A percentile compares a stretch with the other conserved stretches of the same genome.
phyloP scores from a whole-genome alignment of 345 rosid genomes.

The Rhodamnia argentea region DNA sequence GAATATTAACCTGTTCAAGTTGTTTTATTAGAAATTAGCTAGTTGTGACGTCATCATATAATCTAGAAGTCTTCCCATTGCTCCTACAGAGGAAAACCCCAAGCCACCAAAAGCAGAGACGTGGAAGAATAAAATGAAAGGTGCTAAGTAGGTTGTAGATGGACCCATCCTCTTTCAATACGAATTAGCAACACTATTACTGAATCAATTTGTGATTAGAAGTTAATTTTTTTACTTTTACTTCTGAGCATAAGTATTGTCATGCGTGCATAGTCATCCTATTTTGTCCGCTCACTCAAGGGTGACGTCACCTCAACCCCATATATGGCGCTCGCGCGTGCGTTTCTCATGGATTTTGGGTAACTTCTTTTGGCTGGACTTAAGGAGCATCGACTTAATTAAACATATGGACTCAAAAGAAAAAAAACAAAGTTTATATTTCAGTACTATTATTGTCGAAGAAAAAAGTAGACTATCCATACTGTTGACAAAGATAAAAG shows the following conservation, averaged over 20 bases:
- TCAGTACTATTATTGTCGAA: background rate
- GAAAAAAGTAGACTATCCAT: background rate
- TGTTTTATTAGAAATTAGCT: background rate
- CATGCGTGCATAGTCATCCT: background rate
- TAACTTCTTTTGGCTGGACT: background rate
- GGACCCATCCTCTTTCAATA: background rate
- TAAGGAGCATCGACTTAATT: background rate
- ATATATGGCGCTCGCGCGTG: no score
- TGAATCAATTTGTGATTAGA: no score
- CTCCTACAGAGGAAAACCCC: background rate
- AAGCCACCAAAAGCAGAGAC: background rate
- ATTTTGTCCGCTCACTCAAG: background rate
- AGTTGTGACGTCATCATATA: background rate
- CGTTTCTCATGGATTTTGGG: background rate
- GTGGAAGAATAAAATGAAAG: background rate
- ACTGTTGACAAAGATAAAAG: background rate
- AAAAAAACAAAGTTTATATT: background rate
- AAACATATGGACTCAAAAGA: background rate
- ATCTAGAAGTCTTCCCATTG: background rate
- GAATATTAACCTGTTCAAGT: background rate
- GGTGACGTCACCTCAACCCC: background rate
- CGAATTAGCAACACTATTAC: background rate
- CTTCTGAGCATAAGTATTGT: no score
- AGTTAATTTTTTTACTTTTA: no score
- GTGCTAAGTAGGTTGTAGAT: background rate